Base-by-base conservation (phyloP, 2,329 filamentous ascomycete genomes). In the Aureobasidium vineae region DNA sequence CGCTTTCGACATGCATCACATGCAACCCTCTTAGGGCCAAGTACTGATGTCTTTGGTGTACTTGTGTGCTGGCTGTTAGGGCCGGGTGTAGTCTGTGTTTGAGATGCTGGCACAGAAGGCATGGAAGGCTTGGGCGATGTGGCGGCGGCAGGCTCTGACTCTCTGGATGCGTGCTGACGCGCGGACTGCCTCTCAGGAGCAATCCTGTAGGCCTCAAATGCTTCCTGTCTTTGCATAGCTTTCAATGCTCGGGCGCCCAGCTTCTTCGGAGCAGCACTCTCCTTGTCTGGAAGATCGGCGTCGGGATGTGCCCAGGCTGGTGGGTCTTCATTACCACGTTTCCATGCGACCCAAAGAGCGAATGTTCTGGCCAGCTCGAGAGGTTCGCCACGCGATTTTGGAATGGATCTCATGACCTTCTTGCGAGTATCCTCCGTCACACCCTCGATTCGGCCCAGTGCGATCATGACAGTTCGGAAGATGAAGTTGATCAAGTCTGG, bases 271-370 rank as follows among this genome's bases (percentile, higher is more conserved):
- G 83, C 81, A 15, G 75, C 73, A 43, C 80, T 77, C 57, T 80
- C 82, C 64, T 82, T 77, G 70, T 79, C 83, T 53, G 81, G 81
- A 52, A 85, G 78, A 19, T 82, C 79, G 53, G 81, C 81, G 70
- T 86, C 84, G 1, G 84, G 84, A 65, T 84, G 80, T 47, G 86
- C 86, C 86, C 86, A 89, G 52, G 82, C 79, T 36, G 86, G 85
- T 56, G 86, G 84, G 66, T 78, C 78, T 69, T 88, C 85, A 71
- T 88, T 87, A 13, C 87, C 87, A 65, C 84, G 83, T 73, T 89
- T 89, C 86, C 86, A 89, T 3, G 86, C 85, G 66, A 85, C 82
- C 87, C 87, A 89, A 66, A 88, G 79, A 5, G 85, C 86, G 70
- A 89, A 88, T 19, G 77, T 82, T 70, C 83, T 82, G 66, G 86